Evolutionary conservation across 768 basidiomycete genomes (phyloP).

Genomic region (Crassisporium funariophilum): DNA sequence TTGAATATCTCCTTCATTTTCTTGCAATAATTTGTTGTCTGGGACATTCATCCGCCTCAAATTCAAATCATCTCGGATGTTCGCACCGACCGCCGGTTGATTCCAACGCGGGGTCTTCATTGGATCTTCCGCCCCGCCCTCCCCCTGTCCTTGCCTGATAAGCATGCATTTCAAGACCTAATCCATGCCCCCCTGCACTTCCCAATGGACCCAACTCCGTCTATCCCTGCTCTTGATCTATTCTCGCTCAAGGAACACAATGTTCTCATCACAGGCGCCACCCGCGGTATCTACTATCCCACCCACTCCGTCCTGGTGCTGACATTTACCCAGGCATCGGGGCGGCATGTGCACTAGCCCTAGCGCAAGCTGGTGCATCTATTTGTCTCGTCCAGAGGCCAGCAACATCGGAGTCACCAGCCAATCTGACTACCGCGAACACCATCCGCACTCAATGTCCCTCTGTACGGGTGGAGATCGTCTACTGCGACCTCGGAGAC

Average conservation of each 20-base stretch:
- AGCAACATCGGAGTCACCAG: slow-evolving; percentile 18
- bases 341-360: slow-evolving; percentile 50
- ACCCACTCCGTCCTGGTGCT: slow-evolving; percentile 1
- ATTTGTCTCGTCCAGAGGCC: slow-evolving; percentile 47
- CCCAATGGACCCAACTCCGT: slow-evolving; percentile 57
- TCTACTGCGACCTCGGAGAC: slow-evolving; percentile 45
- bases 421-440: slow-evolving; percentile 32
- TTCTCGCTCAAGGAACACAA: slow-evolving; percentile 70
- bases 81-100: too few relatives aligned
- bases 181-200: slow-evolving; percentile 3
- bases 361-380: slow-evolving; percentile 51
- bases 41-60: too few relatives aligned
- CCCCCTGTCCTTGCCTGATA: background rate
- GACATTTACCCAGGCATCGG: slow-evolving; percentile 43
- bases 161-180: slow-evolving; percentile 3
- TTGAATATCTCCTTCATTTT: too few relatives aligned
- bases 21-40: too few relatives aligned
- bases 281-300: slow-evolving; percentile 53
- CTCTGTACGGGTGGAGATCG: slow-evolving; percentile 31
- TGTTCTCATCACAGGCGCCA: slow-evolving; percentile 80
- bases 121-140: background rate
- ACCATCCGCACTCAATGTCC: slow-evolving; percentile 31
- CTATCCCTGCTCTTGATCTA: slow-evolving; percentile 50
- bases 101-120: too few relatives aligned
- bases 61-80: too few relatives aligned